Evolutionary conservation across 805 yeast genomes (phyloP).

Genomic region (Saturnispora dispora): DNA sequence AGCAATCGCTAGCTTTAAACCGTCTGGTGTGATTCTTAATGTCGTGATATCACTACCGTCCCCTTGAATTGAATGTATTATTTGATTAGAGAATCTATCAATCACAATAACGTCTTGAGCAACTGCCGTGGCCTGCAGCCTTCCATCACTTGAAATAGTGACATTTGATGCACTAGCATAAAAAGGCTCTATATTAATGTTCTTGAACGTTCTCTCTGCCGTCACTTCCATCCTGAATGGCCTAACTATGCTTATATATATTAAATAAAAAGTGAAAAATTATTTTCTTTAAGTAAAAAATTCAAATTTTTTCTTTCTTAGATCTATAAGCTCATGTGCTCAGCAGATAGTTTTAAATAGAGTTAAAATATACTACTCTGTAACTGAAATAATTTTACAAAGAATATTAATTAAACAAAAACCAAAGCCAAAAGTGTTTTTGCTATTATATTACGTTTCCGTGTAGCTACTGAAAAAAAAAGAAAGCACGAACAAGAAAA

Average conservation of each 20-base stretch:
- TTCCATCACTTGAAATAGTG: slow-evolving; percentile 52
- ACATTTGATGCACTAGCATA: slow-evolving; percentile 81
- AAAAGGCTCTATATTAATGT: slow-evolving; percentile 61
- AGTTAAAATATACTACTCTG: too few relatives aligned
- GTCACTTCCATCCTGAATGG: slow-evolving; percentile 10
- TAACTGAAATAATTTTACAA: too few relatives aligned
- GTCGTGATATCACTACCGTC: slow-evolving; percentile 79
- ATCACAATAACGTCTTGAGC: slow-evolving; percentile 70
- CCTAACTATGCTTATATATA: background rate
- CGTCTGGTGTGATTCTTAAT: slow-evolving; percentile 70
- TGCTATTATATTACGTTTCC: too few relatives aligned
- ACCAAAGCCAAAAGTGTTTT: too few relatives aligned
- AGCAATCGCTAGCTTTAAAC: slow-evolving; percentile 54
- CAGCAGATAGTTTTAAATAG: too few relatives aligned
- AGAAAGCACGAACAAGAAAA: too few relatives aligned
- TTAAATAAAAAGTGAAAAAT: slow-evolving; percentile 5
- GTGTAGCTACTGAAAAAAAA: too few relatives aligned
- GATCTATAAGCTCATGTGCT: slow-evolving; percentile 1
- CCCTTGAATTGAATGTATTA: slow-evolving; percentile 59
- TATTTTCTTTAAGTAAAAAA: background rate
- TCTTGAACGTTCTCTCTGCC: slow-evolving; percentile 27
- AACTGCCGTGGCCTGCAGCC: slow-evolving; percentile 67
- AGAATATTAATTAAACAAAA: too few relatives aligned
- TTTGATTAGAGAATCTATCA: slow-evolving; percentile 47
- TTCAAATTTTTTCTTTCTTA: slow-evolving; percentile 1